Percentiles rank a stretch among this genome's conserved stretches.
Evolutionary conservation across 345 rosid species (phyloP).

Genomic region (Toxicodendron radicans): DNA sequence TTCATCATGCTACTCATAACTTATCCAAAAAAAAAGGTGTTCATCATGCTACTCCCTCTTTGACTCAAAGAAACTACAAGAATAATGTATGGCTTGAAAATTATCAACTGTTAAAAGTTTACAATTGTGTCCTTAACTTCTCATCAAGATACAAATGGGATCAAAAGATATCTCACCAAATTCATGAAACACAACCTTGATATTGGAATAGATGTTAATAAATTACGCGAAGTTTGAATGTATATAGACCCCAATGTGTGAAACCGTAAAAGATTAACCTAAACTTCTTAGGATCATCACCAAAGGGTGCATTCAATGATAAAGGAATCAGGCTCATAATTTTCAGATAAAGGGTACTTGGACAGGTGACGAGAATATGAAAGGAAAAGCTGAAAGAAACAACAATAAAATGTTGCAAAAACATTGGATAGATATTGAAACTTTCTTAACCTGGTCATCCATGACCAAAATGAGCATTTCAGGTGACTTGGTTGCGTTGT

Average conservation of each 20-base stretch:
- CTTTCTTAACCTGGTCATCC: constrained; percentile 11
- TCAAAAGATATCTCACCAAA: not conserved
- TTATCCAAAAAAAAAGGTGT: no score
- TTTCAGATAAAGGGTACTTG: constrained; percentile 1
- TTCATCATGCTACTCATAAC: no score
- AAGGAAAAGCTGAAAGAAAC: constrained; percentile 6
- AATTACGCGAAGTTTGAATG: constrained; percentile 12
- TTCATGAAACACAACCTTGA: not conserved
- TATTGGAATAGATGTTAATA: not conserved
- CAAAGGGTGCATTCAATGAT: constrained; percentile 7
- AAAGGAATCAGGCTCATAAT: not conserved
- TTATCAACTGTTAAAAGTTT: no score
- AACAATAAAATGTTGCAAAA: constrained; percentile 6
- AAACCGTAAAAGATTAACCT: not conserved
- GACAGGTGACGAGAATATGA: not conserved
- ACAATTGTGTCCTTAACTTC: not conserved
- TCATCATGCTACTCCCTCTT: no score
- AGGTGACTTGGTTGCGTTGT: not conserved
- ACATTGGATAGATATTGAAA: constrained; percentile 1
- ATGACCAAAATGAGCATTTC: constrained; percentile 14
- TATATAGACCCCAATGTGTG: not conserved
- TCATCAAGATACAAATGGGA: not conserved
- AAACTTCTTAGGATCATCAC: not conserved
- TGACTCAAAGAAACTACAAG: no score
- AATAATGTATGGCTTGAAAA: no score